Base-by-base conservation (phyloP, 768 basidiomycete species). In the Kwoniella heveanensis region DNA sequence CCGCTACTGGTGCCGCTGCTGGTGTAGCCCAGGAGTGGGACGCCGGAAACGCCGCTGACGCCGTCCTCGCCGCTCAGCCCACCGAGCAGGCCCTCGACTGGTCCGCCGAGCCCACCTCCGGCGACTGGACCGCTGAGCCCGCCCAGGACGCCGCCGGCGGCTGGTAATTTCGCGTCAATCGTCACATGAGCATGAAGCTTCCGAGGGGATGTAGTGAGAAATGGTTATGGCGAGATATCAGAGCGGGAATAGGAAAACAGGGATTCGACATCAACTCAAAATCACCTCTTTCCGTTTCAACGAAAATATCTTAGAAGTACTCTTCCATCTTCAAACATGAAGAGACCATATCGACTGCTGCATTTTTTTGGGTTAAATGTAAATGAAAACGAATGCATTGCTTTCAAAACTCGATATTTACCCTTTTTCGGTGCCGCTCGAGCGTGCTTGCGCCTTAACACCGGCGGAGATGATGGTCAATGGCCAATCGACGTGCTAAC, bases 101-200 rank as follows among this genome's bases (percentile, higher is more conserved):
- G 91, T 82, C 87, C 67, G 88, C 89, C 17, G 89, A 91, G 36
- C 76, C 83, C 54, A 80, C 84, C 53, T 83, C 83, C 52, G 79
- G 73, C 59, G 92, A 95, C 83, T 96, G 93, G 93, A 83, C 91
- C 73, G 91, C 92, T 64, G 92, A 93, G 79, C 87, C 91, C 49
- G 82, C 69, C 46, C 50, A 64, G 57, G 67, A 66, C 51, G 47
- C 53, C 47, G 17, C 65, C 30, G 73, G 70, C 25, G 69, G 70
- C 50, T 77, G 75, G 75, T 77, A 74, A 76, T 49, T 44, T n/a
- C n/a, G 47, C 36, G 24, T 22, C 22, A n/a, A 29, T 25, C 56
- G 30, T 49, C 39, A 44, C 39, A 44, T 9, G 39, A 44, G 39
- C 39, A 44, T 44, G 6, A 44, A 17, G 15, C 39, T 17, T 44